Evolutionary conservation across 2,329 filamentous ascomycete species (phyloP).

Genomic region (Epicoccum nigrum): DNA sequence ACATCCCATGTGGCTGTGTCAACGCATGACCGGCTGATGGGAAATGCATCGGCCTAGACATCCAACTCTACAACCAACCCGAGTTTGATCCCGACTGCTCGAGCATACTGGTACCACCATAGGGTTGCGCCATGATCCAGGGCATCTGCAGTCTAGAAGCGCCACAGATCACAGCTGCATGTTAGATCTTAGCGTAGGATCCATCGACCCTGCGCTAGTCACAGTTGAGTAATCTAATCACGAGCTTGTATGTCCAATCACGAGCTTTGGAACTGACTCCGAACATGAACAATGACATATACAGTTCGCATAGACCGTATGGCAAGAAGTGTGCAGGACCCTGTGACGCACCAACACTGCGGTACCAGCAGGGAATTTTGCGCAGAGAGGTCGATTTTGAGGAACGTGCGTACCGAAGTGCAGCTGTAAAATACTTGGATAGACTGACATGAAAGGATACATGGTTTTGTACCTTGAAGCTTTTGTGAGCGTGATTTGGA

Average conservation of each 20-base stretch:
- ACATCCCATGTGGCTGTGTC: conserved; percentile 1
- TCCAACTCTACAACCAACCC: no score
- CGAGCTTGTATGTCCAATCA: not conserved
- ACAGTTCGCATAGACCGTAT: no score
- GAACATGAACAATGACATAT: not conserved
- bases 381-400: not conserved
- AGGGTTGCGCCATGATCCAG: conserved; percentile 5
- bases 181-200: conserved; percentile 12
- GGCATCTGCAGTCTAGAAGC: conserved; percentile 13
- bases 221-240: not conserved
- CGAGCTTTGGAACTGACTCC: not conserved
- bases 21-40: no score
- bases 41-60: no score
- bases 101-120: not conserved
- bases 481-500: conserved; percentile 3
- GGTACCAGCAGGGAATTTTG: not conserved
- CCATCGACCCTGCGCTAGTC: not conserved
- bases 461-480: not conserved
- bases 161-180: conserved; percentile 18
- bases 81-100: not conserved
- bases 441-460: conserved; percentile 1
- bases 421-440: conserved; percentile 1
- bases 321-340: not conserved
- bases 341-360: conserved; percentile 3
- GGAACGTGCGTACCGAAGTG: not conserved